Conservation (phyloP, 148 eudicot species). For the Rhododendron ferrugineum region DNA sequence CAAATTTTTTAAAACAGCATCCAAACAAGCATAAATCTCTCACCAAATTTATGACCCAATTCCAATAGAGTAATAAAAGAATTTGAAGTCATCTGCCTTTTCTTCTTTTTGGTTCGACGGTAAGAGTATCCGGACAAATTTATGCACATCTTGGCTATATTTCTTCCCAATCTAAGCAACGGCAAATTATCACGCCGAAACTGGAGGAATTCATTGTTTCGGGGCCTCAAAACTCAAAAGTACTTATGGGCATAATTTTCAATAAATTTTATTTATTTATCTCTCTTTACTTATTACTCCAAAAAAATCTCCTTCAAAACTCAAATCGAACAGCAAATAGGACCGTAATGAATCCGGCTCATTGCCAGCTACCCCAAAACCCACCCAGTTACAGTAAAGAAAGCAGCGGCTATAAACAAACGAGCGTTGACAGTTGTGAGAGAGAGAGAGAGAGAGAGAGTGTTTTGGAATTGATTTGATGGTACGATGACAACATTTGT, state of each 20-base stretch:
- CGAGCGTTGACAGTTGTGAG: background rate
- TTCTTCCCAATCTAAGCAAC: background rate
- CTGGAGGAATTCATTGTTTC: too few species aligned
- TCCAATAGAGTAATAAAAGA: too few species aligned
- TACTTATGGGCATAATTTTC: fast-evolving
- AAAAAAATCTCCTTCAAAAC: too few species aligned
- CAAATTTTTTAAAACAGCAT: too few species aligned
- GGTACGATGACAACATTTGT: background rate
- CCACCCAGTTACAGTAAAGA: background rate
- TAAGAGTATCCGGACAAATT: background rate
- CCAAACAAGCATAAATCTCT: too few species aligned
- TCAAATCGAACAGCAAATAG: too few species aligned
- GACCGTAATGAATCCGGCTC: background rate
- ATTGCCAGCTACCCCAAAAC: background rate
- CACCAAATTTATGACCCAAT: too few species aligned
- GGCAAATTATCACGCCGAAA: background rate
- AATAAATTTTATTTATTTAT: too few species aligned
- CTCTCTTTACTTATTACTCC: too few species aligned
- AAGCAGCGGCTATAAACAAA: background rate
- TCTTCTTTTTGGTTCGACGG: too few species aligned
- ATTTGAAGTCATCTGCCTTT: too few species aligned
- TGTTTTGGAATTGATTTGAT: background rate
- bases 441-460: background rate
- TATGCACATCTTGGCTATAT: fast-evolving
- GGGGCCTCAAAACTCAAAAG: too few species aligned